These are phyloP conservation scores for Trypethelium eluteriae DNA, from an alignment of 495 filamentous ascomycete species.

Conservation along the genomic window DNA sequence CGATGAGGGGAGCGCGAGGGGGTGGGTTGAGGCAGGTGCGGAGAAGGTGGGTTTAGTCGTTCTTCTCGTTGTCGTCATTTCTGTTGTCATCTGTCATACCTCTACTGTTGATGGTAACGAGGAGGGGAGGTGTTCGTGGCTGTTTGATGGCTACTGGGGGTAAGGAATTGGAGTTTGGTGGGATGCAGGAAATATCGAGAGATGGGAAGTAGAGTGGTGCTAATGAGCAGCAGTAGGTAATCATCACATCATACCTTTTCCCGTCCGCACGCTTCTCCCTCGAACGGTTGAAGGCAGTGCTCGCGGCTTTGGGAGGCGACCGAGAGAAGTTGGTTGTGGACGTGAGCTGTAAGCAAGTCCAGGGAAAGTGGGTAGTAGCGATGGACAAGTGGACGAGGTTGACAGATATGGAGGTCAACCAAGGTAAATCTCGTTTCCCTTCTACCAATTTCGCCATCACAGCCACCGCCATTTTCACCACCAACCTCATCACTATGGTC, in stretches of 20 bases:
- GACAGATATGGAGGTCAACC: conserved; percentile 86
- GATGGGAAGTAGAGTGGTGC: not conserved
- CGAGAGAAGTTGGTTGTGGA: conserved; percentile 84
- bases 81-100: not conserved
- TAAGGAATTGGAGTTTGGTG: no score
- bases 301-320: conserved; percentile 62
- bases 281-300: conserved; percentile 60
- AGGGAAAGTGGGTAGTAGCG: conserved; percentile 76
- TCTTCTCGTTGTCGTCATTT: no score
- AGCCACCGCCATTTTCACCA: no score
- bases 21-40: conserved; percentile 83
- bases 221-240: conserved; percentile 57
- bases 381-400: conserved; percentile 99
- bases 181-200: not conserved
- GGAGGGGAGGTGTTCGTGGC: no score
- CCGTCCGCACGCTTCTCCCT: conserved; percentile 73
- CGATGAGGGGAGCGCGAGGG: conserved; percentile 68
- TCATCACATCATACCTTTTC: conserved; percentile 82
- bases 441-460: not conserved
- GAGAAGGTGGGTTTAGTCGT: conserved; percentile 60
- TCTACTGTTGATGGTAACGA: conserved; percentile 4
- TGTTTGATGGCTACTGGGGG: no score
- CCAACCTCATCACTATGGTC: no score
- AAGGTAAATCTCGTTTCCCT: conserved; percentile 46
- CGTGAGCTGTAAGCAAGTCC: conserved; percentile 74